phyloP scores from a whole-genome alignment of 768 basidiomycete species.

The Mycena olivaceomarginata region DNA sequence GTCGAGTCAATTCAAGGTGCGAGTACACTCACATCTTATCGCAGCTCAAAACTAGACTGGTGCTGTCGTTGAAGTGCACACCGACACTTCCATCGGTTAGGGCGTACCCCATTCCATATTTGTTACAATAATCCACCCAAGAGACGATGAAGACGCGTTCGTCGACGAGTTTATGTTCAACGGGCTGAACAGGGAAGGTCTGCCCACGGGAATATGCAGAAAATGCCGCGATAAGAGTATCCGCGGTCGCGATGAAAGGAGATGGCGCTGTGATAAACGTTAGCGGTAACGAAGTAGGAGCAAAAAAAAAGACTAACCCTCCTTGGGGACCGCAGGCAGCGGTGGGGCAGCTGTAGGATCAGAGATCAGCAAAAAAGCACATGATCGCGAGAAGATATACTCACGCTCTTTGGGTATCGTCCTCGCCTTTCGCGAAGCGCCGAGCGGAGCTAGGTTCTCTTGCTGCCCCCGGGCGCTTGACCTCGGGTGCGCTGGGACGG shows the following conservation, averaged over 20 bases:
- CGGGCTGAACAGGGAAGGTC: constrained; percentile 58
- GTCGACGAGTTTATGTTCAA: constrained; percentile 70
- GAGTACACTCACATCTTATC: constrained; percentile 84
- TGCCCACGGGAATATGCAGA: constrained; percentile 78
- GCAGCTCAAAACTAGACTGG: constrained; percentile 88
- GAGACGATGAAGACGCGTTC: constrained; percentile 95
- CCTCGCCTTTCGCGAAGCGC: constrained; percentile 34
- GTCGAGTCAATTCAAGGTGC: constrained; percentile 19
- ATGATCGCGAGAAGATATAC: constrained; percentile 10
- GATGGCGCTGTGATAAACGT: constrained; percentile 27
- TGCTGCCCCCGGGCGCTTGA: constrained; percentile 32
- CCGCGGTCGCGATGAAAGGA: constrained; percentile 42
- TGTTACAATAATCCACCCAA: constrained; percentile 99
- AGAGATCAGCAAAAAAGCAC: constrained; percentile 2
- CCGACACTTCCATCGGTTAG: constrained; percentile 96
- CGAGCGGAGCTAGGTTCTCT: constrained; percentile 41
- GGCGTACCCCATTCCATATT: constrained; percentile 99
- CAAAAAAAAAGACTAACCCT: constrained; percentile 14
- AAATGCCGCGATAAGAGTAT: constrained; percentile 72
- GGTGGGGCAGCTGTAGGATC: constrained; percentile 21
- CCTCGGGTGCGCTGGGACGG: constrained; percentile 26
- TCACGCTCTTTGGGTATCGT: constrained; percentile 30
- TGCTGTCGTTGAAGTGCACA: constrained; percentile 98
- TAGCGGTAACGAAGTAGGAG: background rate
- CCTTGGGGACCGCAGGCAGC: constrained; percentile 10